Evolutionary conservation across 2,329 filamentous ascomycete genomes (phyloP).

Genomic region (Scorias spongiosa): DNA sequence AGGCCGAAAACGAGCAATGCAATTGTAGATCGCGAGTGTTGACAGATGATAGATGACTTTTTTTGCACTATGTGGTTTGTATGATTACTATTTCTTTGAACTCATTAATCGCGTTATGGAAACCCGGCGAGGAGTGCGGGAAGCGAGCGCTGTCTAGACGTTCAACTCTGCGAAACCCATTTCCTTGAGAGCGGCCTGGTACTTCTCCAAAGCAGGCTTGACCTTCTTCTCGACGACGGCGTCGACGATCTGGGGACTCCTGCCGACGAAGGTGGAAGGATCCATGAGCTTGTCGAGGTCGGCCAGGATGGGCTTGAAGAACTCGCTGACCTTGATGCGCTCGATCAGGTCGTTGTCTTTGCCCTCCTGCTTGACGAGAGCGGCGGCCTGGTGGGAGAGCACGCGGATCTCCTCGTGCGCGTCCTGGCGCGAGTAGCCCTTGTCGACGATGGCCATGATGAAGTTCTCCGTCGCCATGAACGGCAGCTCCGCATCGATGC

Average conservation of each 20-base stretch:
- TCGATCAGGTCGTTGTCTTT: conserved; percentile 69
- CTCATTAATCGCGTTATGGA: no score
- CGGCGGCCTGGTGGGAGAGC: conserved; percentile 58
- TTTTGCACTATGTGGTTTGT: no score
- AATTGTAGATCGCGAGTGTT: no score
- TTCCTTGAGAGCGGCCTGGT: conserved; percentile 12
- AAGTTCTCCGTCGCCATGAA: conserved; percentile 48
- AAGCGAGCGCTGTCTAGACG: conserved; percentile 7
- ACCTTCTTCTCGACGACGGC: conserved; percentile 23
- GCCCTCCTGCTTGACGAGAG: conserved; percentile 56
- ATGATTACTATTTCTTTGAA: no score
- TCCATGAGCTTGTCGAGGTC: conserved; percentile 24
- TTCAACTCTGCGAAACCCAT: conserved; percentile 15
- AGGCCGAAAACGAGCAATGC: no score
- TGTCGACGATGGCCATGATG: conserved; percentile 62
- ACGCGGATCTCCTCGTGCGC: conserved; percentile 77
- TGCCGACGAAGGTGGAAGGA: conserved; percentile 22
- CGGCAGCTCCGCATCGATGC: conserved; percentile 61
- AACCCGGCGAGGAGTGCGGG: no score
- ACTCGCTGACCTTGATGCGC: conserved; percentile 55
- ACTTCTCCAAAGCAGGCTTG: conserved; percentile 20
- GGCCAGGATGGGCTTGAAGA: conserved; percentile 43
- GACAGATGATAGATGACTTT: no score
- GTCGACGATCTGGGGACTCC: conserved; percentile 25
- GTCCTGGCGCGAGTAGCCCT: conserved; percentile 60